Evolutionary conservation across 2,329 filamentous ascomycete species (phyloP), one percentile per base, ranked within the genome.

Genomic region (Cytospora piceae): DNA sequence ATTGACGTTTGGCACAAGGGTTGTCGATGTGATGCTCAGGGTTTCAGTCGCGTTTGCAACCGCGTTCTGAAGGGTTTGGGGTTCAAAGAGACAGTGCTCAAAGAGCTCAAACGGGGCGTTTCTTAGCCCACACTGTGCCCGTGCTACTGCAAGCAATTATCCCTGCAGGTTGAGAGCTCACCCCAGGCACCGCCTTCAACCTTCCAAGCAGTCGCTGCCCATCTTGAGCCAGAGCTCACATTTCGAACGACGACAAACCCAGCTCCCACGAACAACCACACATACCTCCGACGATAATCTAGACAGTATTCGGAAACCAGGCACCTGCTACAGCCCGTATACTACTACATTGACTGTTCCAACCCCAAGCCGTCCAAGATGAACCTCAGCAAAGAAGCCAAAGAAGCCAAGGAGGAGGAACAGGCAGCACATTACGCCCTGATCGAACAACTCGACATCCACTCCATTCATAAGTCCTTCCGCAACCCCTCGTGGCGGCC

Each of bases 401-500:
- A 66, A 53, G 67, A 72, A 71, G 68, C 68, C 71, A 37, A 74
- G 49, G 73, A 89, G 85, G 90, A 92, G 71, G 91, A 84, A 56
- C 82, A 92, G 76, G 90, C 95, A 69, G 90, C 90, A 56, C 94
- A 98, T 75, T 91, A 92, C 76, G 85, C 87, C 71, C 90, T 98
- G 68, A 89, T 99, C 71, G 93, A 97, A 78, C 83, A 91, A 76
- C 91, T 98, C 74, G 95, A 99, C 82, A 93, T 97, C 73, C 90
- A 95, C 77, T 87, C 88, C 67, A 87, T 92, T 74, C 88, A 88
- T 72, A 96, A 96, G 80, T 90, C 88, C 73, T 99, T 97, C 83
- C 94, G 94, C 77, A 97, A 93, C 75, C 83, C 90, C 3, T 81
- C 87, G 76, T 99, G 95, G 95, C 93, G 92, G 74, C 93, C 95